These are phyloP conservation scores for Claviceps humidiphila DNA, from an alignment of 2,329 filamentous ascomycete genomes.

Conservation along the genomic window DNA sequence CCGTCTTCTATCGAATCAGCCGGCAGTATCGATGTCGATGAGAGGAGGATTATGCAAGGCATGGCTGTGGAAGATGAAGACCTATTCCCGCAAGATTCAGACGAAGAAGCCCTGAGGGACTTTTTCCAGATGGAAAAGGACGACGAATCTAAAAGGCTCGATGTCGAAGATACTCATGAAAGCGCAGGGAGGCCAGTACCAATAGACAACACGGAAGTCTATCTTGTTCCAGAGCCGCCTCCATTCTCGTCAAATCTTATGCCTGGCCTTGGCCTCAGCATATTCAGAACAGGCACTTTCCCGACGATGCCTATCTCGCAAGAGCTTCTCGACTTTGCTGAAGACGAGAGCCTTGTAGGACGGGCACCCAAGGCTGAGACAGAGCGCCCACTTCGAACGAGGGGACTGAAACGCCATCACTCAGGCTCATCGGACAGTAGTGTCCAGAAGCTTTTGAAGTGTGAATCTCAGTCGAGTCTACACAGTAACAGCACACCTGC, in stretches of 20 bases:
- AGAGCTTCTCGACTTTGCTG: slow-evolving; percentile 27
- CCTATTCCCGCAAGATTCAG: slow-evolving; percentile 38
- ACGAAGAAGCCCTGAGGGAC: slow-evolving; percentile 32
- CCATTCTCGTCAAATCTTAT: neutral
- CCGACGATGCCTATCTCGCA: slow-evolving; percentile 24
- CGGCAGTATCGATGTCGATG: slow-evolving; percentile 51
- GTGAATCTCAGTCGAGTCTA: slow-evolving; percentile 1
- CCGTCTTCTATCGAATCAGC: slow-evolving; percentile 17
- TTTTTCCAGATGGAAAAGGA: slow-evolving; percentile 8
- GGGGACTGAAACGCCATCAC: slow-evolving; percentile 1
- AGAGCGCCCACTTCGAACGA: neutral
- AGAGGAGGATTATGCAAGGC: slow-evolving; percentile 37
- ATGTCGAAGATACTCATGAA: neutral
- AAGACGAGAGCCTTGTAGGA: slow-evolving; percentile 21
- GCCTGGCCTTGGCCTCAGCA: slow-evolving; percentile 29
- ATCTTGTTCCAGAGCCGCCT: neutral
- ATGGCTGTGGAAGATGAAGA: slow-evolving; percentile 34
- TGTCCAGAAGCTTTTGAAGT: neutral
- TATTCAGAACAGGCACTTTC: slow-evolving; percentile 23
- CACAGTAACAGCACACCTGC: neutral
- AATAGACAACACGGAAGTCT: neutral
- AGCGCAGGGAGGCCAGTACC: neutral
- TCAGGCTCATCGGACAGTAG: neutral
- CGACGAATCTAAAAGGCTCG: neutral
- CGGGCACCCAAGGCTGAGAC: slow-evolving; percentile 8